Base-by-base conservation (phyloP, 306 rosid species). In the Glycyrrhiza uralensis region DNA sequence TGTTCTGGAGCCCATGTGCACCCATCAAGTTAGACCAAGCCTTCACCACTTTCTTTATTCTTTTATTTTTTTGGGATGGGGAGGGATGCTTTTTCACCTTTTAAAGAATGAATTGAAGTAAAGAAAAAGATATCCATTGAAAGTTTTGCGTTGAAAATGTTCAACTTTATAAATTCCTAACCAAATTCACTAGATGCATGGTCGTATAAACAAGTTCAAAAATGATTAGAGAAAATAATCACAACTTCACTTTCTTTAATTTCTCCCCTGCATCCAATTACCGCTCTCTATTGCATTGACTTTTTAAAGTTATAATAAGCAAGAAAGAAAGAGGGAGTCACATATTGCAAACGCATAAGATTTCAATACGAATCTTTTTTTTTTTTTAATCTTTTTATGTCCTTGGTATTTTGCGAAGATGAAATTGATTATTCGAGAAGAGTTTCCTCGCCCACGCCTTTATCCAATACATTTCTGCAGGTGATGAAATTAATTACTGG, bases 1-100 rank as follows among this genome's bases (percentile, higher is more conserved):
- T 46, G 28, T 66, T n/a, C n/a, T 50, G 69, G 62, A 30, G 17
- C 38, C 82, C 83, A 73, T 73, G 59, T 58, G 75, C 83, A 79
- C 38, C 57, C 65, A 42, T 71, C 78, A 63, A 71, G 9, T 23
- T 35, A 36, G 49, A 50, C 70, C n/a, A 20, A 35, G 20, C 54
- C 39, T 42, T 77, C 61, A 19, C 35, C 29, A 24, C 56, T 68
- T 69, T 57, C 17, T 15, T 39, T 70, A 32, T 8, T 3, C 7
- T 32, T 68, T 10, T 13, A 24, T 26, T 12, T 55, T 17, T 18
- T 23, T 14, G 2, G 0, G 9, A 26, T 2, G 4, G 29, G n/a
- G n/a, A n/a, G 5, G 14, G 7, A 0, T 9, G 39, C 51, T 35
- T 68, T 76, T 68, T 32, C 32, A 23, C 69, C 60, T 59, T 66